phyloP scores from a whole-genome alignment of 495 filamentous ascomycete genomes.

The Xanthoparmelia taractica region DNA sequence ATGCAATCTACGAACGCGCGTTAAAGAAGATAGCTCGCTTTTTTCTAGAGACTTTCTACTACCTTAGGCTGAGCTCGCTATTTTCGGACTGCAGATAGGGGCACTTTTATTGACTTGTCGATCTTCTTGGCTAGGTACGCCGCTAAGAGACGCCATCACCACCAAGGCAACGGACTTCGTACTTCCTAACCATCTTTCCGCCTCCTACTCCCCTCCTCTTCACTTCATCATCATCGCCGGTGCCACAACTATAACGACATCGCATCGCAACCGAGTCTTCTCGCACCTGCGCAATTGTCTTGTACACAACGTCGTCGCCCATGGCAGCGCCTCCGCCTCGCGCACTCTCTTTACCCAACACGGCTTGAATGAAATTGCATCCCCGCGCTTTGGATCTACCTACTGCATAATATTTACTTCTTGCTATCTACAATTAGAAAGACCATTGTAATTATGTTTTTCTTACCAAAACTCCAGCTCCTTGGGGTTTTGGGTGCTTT shows the following conservation, averaged over 20 bases:
- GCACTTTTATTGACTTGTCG: not conserved
- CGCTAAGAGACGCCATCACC: constrained; percentile 3
- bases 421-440: constrained; percentile 5
- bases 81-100: not conserved
- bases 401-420: constrained; percentile 6
- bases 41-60: not conserved
- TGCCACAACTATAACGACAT: too few species aligned
- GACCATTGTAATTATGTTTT: constrained; percentile 16
- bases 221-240: not conserved
- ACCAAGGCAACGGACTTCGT: not conserved
- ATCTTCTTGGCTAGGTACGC: not conserved
- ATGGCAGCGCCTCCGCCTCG: constrained; percentile 22
- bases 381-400: constrained; percentile 8
- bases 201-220: not conserved
- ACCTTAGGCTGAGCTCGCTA: not conserved
- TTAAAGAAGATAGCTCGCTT: not conserved
- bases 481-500: constrained; percentile 16
- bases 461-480: constrained; percentile 3
- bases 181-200: not conserved
- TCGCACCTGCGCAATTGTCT: not conserved
- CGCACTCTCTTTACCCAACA: not conserved
- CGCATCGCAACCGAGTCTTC: not conserved
- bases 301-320: constrained; percentile 8
- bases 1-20: not conserved
- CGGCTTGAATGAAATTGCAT: not conserved